Percentiles rank a stretch among this genome's conserved stretches.
These are phyloP conservation scores for Penicillium sp. DNA, from an alignment of 2,329 filamentous ascomycete genomes.

Conservation along the genomic window DNA sequence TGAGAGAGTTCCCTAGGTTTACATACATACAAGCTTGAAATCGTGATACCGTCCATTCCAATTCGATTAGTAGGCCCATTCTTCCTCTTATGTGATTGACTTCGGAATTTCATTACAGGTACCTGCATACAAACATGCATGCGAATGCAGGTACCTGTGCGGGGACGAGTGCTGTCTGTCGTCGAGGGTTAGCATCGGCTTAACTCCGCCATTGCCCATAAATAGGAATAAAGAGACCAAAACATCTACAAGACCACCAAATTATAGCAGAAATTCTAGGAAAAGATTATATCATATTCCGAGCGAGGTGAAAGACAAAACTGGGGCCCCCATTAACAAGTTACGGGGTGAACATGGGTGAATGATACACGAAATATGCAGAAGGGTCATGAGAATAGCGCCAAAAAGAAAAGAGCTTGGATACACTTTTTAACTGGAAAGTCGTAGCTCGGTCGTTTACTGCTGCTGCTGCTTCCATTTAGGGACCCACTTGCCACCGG, in stretches of 20 bases:
- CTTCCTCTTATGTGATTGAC: neutral
- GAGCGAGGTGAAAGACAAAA: conserved; percentile 10
- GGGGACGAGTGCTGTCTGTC: neutral
- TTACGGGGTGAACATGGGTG: conserved; percentile 8
- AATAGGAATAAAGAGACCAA: neutral
- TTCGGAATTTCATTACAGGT: neutral
- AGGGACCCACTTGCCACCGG: conserved; percentile 35
- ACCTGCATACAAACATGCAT: neutral
- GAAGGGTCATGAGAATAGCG: conserved; percentile 25
- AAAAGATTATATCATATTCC: conserved; percentile 5
- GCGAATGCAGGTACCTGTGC: neutral
- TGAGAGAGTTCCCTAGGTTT: neutral
- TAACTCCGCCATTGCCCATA: neutral
- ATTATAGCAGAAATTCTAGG: neutral
- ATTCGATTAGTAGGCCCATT: neutral
- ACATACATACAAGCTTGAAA: neutral
- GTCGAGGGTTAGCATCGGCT: neutral
- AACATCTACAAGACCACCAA: neutral
- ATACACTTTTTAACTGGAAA: conserved; percentile 26
- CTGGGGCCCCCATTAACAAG: conserved; percentile 5
- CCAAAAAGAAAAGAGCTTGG: conserved; percentile 21
- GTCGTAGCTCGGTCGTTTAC: conserved; percentile 21
- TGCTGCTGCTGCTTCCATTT: conserved; percentile 39
- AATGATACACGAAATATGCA: conserved; percentile 27
- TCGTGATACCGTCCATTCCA: neutral